Base-by-base conservation (phyloP, 2,329 filamentous ascomycete species). In the Nemania diffusa region DNA sequence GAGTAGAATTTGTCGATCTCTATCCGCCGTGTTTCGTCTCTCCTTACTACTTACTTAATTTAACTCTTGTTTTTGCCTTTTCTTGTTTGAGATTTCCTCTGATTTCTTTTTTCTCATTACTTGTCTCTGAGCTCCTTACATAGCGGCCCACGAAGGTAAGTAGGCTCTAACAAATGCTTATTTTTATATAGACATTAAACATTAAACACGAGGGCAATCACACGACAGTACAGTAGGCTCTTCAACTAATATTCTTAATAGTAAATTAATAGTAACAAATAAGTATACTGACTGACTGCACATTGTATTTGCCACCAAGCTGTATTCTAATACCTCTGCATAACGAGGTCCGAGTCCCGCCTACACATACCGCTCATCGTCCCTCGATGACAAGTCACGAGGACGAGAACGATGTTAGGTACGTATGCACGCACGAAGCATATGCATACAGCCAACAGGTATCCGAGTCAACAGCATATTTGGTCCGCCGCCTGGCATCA, bases 311-410 rank as follows among this genome's bases (percentile, higher is more conserved):
- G 61, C 61, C 24, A 48, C 24, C 22, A 48, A 32, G 32, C 46
- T 55, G 46, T 55, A 46, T 58, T 52, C 17, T 26, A 32, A 3
- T 52, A 29, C 24, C 26, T 29, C 46, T 64, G 61, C 61, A 64
- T 26, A 24, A 44, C 24, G 32, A 44, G 40, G 57, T 22, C 51
- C 29, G 32, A 42, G 26, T 42, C 40, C n/a, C 20, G 44, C 42
- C 29, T 20, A 44, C 46, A 57, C 26, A 56, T 53, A 20, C 51
- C 17, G 32, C 34, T 32, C 26, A 29, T 44, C 52, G 22, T 22
- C 15, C 20, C 9, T 51, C 32, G n/a, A 51, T n/a, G 57, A 57
- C 53, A 53, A 17, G 29, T 53, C 27, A 22, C 44, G 13, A 24
- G 22, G 44, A 53, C 17, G 34, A 58, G 24, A 20, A 22, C 17